phyloP scores from a whole-genome alignment of 73 alveolate species.

The Paramecium caudatum region DNA sequence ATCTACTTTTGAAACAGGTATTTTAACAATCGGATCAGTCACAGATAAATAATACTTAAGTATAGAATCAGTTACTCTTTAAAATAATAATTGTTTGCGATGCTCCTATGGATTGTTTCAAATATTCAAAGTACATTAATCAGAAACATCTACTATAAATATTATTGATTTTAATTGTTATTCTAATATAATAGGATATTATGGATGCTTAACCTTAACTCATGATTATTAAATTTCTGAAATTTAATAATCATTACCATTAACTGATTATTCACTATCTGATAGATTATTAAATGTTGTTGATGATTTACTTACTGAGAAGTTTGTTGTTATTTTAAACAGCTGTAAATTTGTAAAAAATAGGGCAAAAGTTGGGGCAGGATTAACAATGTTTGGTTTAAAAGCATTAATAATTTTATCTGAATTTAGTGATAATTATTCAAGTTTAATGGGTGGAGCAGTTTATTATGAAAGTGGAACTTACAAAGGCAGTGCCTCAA shows the following conservation, averaged over 20 bases:
- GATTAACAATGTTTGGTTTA: not conserved
- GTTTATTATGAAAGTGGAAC: conserved; percentile 1
- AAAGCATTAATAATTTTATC: not conserved
- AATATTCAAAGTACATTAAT: not conserved
- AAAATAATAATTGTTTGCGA: conserved; percentile 37
- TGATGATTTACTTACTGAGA: not conserved
- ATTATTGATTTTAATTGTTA: not conserved
- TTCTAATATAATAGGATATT: not conserved
- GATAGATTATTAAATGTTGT: not conserved
- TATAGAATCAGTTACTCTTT: not conserved
- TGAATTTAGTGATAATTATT: conserved; percentile 29
- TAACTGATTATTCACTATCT: conserved; percentile 34
- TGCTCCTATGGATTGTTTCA: not conserved
- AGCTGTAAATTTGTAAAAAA: not conserved
- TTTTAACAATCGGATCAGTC: not conserved
- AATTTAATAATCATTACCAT: not conserved
- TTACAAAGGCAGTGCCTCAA: not conserved
- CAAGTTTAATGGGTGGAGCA: conserved; percentile 64
- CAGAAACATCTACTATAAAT: not conserved
- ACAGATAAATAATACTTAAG: not conserved
- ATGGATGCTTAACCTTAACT: conserved; percentile 39
- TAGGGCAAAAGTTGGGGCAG: conserved; percentile 55
- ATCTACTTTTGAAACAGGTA: not conserved
- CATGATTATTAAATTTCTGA: not conserved
- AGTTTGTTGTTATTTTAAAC: not conserved